Percentiles rank a stretch among this genome's conserved stretches.
Evolutionary conservation across 2,329 filamentous ascomycete genomes (phyloP).

Genomic region (Fusarium acutatum): DNA sequence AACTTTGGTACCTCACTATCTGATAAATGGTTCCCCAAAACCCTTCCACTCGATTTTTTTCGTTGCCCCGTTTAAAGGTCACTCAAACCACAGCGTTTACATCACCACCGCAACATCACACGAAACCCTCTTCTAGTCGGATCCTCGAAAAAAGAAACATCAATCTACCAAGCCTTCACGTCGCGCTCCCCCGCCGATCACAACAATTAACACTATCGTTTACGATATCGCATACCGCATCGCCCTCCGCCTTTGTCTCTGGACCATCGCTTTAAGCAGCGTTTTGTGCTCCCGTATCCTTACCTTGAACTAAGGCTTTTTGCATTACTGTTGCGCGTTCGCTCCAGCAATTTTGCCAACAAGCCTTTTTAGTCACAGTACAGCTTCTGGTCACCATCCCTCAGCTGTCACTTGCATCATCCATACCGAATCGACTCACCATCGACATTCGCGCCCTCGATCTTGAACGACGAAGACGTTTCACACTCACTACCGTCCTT

Average conservation of each 20-base stretch:
- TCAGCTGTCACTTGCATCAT: conserved; percentile 22
- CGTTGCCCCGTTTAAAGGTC: conserved; percentile 37
- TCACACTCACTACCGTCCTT: conserved; percentile 17
- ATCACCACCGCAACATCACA: conserved; percentile 44
- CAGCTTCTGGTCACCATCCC: conserved; percentile 21
- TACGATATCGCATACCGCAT: conserved; percentile 33
- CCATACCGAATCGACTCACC: conserved; percentile 13
- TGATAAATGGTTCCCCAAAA: conserved; percentile 46
- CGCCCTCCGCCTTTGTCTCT: conserved; percentile 29
- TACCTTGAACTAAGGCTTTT: conserved; percentile 24
- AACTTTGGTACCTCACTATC: conserved; percentile 37
- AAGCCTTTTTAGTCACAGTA: conserved; percentile 24
- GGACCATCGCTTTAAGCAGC: conserved; percentile 34
- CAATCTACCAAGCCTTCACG: conserved; percentile 12
- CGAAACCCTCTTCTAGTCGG: conserved; percentile 32
- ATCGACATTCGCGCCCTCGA: conserved; percentile 32
- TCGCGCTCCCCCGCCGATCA: conserved; percentile 32
- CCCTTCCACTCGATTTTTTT: conserved; percentile 46
- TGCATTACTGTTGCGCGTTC: conserved; percentile 24
- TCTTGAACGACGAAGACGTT: conserved; percentile 36
- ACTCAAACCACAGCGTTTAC: conserved; percentile 40
- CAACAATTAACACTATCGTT: conserved; percentile 29
- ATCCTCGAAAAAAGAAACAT: conserved; percentile 26
- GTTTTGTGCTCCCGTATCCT: conserved; percentile 36
- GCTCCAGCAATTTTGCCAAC: conserved; percentile 21